Base-by-base conservation (phyloP, 2,329 filamentous ascomycete genomes). In the Beauveria varroae region DNA sequence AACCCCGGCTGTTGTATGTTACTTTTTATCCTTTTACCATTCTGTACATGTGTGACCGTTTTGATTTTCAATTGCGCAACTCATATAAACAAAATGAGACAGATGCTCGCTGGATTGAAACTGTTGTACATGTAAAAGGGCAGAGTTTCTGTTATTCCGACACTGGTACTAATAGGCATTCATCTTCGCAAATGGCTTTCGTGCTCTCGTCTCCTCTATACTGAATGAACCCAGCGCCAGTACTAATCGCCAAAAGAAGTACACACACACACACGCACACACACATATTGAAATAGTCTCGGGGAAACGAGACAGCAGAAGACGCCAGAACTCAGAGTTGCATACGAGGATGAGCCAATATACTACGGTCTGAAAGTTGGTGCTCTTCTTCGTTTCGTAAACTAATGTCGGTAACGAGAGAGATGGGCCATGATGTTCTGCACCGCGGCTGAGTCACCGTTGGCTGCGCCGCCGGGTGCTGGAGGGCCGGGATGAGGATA, bases 381-480 rank as follows among this genome's bases (percentile, higher is more conserved):
- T 37, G 41, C 40, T 18, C 18, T 18, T 46, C 18, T 3, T n/a
- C 5, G 10, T 7, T 16, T 18, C 9, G 1, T 20, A 24, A 9
- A 46, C n/a, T 68, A 85, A 69, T 86, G 81, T 64, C 86, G 80
- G 68, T 84, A 88, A 66, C 82, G 84, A 52, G 86, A 83, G 63
- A 91, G 75, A 67, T 90, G 86, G 16, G 87, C 86, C 83, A 92
- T 88, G 57, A 92, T 90, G 67, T 89, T 88, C 70, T 88, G 83
- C 67, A 91, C 80, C 58, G 86, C 77, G 9, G 78, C 76, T 14
- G 76, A 72, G 60, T 75, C 74, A 14, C 70, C 68, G 60, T 70
- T 65, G 63, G 64, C 59, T 46, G 67, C 65, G 49, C 40, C 26
- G 49, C 37, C 18, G n/a, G 49, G 40, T 16, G 37, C 14, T 8